Evolutionary conservation across 2,329 filamentous ascomycete genomes (phyloP).

Genomic region (Aspergillus fumigatiaffinis): DNA sequence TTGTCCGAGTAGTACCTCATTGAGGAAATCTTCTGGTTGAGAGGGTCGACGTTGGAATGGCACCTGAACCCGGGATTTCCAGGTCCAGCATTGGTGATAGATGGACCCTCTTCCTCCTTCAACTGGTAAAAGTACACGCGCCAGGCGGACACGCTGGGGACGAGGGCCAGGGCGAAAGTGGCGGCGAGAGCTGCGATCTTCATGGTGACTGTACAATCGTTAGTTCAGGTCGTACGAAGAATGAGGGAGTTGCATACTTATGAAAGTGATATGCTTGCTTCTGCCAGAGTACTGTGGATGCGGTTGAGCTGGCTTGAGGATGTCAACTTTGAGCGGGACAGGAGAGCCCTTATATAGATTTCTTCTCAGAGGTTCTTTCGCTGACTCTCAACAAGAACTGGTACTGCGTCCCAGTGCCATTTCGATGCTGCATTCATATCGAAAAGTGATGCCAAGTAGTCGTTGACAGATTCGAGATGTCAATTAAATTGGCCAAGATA

Average conservation of each 20-base stretch:
- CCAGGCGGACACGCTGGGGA: background rate
- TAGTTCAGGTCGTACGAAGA: background rate
- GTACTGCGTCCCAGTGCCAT: no score
- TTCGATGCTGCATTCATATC: background rate
- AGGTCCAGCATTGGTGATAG: background rate
- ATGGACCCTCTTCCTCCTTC: background rate
- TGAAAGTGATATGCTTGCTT: background rate
- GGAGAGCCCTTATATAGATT: background rate
- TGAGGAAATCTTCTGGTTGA: constrained; percentile 5
- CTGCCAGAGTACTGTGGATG: no score
- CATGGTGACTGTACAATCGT: background rate
- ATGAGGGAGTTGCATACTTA: background rate
- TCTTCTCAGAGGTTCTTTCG: no score
- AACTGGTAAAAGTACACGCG: background rate
- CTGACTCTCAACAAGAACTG: no score
- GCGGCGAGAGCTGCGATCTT: background rate
- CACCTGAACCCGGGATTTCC: background rate
- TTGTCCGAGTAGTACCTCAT: constrained; percentile 2
- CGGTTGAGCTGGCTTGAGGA: background rate
- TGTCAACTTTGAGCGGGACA: background rate
- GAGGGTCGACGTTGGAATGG: background rate
- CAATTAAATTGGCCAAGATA: background rate
- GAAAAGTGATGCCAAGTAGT: background rate
- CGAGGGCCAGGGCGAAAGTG: background rate
- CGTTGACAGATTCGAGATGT: background rate